Conservation (phyloP, 202 grass and related monocot species). For the Panicum hallii region DNA sequence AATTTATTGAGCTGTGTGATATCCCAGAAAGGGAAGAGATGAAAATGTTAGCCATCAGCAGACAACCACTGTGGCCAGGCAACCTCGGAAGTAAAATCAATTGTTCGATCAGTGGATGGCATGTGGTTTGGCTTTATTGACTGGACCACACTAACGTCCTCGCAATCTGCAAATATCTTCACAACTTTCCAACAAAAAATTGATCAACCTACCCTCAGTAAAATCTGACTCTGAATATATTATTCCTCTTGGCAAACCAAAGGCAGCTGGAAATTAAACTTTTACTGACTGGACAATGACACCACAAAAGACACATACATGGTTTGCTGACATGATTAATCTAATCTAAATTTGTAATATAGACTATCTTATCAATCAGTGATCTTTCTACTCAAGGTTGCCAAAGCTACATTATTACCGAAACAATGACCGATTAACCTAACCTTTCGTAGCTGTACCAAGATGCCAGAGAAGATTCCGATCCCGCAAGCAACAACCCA, state of each 20-base stretch:
- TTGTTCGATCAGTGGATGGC: constrained; percentile 22
- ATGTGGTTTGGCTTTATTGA: constrained; percentile 34
- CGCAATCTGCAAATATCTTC: constrained; percentile 34
- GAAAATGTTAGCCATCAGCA: background rate
- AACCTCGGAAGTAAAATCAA: background rate
- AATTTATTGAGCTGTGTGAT: background rate
- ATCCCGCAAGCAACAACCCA: background rate
- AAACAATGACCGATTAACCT: constrained; percentile 18
- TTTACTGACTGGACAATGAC: constrained; percentile 2
- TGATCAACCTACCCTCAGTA: background rate
- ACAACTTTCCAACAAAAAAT: constrained; percentile 14
- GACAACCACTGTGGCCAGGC: background rate
- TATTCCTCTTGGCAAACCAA: background rate
- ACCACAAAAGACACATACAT: background rate
- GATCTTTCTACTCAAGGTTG: background rate
- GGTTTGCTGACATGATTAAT: background rate
- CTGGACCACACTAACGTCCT: constrained; percentile 32
- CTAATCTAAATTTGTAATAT: no score
- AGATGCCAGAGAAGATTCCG: constrained; percentile 51
- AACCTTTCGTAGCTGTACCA: constrained; percentile 2
- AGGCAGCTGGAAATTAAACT: background rate
- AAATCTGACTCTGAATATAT: background rate
- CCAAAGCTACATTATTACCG: background rate
- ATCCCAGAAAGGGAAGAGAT: background rate
- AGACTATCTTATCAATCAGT: no score